Percentiles rank a stretch among this genome's conserved stretches.
phyloP scores from a whole-genome alignment of 495 filamentous ascomycete genomes.

The Bacidia rubella region DNA sequence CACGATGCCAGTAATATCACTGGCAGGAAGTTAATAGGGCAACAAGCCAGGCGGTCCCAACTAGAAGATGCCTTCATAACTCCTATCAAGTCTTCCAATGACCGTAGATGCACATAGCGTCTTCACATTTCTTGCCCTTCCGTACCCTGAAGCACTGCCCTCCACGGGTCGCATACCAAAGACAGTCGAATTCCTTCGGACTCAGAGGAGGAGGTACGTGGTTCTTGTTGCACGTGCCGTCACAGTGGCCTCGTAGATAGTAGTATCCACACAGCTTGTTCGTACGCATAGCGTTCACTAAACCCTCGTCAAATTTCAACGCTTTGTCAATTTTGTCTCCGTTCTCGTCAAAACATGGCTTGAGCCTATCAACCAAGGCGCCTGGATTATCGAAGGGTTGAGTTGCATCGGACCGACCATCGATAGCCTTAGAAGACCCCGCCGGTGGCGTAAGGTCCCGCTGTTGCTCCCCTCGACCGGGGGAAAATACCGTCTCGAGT shows the following conservation, averaged over 20 bases:
- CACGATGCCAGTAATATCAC: too few species aligned
- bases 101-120: constrained; percentile 11
- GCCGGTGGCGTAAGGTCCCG: not conserved
- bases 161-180: constrained; percentile 5
- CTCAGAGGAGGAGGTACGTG: constrained; percentile 2
- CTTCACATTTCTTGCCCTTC: constrained; percentile 9
- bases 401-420: not conserved
- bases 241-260: constrained; percentile 9
- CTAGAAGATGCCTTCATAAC: not conserved
- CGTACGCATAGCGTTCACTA: not conserved
- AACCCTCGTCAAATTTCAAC: constrained; percentile 3
- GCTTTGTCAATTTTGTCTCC: constrained; percentile 10
- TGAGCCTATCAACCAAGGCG: constrained; percentile 5
- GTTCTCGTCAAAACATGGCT: not conserved
- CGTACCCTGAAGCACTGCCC: constrained; percentile 6
- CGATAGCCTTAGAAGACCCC: not conserved
- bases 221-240: constrained; percentile 5
- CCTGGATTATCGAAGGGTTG: not conserved
- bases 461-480: not conserved
- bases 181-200: constrained; percentile 6
- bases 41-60: too few species aligned
- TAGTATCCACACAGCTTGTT: constrained; percentile 8
- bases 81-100: not conserved
- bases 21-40: too few species aligned
- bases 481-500: constrained; percentile 7